Percentiles rank a stretch among this genome's conserved stretches.
These are phyloP conservation scores for Fraxinus cuspidata DNA, from an alignment of 257 asterid species.

Conservation along the genomic window DNA sequence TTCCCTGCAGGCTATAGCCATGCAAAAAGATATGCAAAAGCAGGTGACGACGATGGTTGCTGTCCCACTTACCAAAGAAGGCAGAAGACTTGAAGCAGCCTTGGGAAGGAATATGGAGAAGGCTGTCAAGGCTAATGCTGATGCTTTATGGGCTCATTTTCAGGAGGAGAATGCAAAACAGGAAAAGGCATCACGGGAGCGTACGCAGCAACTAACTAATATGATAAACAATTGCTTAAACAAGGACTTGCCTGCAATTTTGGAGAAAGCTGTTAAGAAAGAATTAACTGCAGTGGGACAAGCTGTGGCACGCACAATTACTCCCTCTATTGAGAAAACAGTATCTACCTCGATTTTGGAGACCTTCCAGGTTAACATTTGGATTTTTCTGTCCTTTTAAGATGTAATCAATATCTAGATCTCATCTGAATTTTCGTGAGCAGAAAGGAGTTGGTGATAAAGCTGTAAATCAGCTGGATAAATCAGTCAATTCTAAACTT, in stretches of 20 bases:
- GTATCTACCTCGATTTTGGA: conserved; percentile 67
- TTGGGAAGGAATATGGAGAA: conserved; percentile 81
- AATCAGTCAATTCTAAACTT: conserved; percentile 79
- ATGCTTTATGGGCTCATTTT: conserved; percentile 88
- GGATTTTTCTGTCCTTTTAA: not conserved
- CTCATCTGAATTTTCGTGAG: conserved; percentile 31
- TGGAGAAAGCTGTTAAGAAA: conserved; percentile 81
- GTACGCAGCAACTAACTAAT: not conserved
- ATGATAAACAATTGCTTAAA: not conserved
- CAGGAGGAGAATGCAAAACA: conserved; percentile 78
- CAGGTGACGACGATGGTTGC: conserved; percentile 70
- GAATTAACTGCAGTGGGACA: conserved; percentile 72
- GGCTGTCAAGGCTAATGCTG: conserved; percentile 67
- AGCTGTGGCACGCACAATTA: conserved; percentile 70
- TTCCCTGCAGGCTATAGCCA: conserved; percentile 46
- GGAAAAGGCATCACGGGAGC: conserved; percentile 1
- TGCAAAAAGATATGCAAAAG: conserved; percentile 53
- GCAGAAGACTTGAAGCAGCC: conserved; percentile 78
- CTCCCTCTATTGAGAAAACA: conserved; percentile 77
- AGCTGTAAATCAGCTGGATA: conserved; percentile 85
- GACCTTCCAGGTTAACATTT: conserved; percentile 68
- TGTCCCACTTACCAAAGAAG: conserved; percentile 78
- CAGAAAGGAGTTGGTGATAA: conserved; percentile 98
- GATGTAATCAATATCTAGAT: conserved; percentile 7
- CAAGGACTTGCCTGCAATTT: conserved; percentile 18